Evolutionary conservation across 495 filamentous ascomycete genomes (phyloP).

Genomic region (Penicillium antarcticum): DNA sequence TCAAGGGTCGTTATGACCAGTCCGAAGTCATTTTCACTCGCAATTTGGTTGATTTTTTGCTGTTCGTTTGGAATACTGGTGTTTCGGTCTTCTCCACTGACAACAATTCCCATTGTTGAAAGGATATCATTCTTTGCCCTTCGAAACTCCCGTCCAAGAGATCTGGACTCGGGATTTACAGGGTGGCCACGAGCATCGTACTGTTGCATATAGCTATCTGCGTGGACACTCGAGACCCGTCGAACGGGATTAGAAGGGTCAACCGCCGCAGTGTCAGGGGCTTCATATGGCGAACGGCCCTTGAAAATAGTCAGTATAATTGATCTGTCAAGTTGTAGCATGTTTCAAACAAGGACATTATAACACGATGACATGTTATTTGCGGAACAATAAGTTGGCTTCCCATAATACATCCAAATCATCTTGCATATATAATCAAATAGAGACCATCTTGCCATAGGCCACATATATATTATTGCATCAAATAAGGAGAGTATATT

Average conservation of each 20-base stretch:
- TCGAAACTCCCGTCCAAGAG: conserved; percentile 39
- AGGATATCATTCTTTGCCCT: conserved; percentile 57
- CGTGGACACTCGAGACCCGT: conserved; percentile 36
- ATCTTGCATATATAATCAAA: not conserved
- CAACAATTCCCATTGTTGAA: conserved; percentile 53
- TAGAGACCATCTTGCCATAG: not conserved
- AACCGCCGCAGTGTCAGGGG: conserved; percentile 37
- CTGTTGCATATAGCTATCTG: conserved; percentile 53
- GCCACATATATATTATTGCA: not conserved
- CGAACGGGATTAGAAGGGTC: conserved; percentile 18
- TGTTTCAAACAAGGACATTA: not conserved
- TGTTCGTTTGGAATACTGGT: conserved; percentile 33
- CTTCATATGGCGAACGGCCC: conserved; percentile 73
- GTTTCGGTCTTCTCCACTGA: conserved; percentile 41
- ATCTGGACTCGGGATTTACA: conserved; percentile 54
- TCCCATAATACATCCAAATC: no score
- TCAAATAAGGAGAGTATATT: not conserved
- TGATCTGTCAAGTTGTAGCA: not conserved
- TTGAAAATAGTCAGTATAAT: conserved; percentile 30
- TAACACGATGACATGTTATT: no score
- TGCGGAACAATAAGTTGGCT: no score
- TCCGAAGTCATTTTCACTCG: conserved; percentile 50
- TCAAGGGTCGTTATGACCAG: conserved; percentile 44
- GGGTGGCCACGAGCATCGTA: conserved; percentile 72
- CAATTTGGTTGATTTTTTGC: conserved; percentile 40